Conservation (phyloP, 2,329 filamentous ascomycete species). For the Exophiala viscosa region DNA sequence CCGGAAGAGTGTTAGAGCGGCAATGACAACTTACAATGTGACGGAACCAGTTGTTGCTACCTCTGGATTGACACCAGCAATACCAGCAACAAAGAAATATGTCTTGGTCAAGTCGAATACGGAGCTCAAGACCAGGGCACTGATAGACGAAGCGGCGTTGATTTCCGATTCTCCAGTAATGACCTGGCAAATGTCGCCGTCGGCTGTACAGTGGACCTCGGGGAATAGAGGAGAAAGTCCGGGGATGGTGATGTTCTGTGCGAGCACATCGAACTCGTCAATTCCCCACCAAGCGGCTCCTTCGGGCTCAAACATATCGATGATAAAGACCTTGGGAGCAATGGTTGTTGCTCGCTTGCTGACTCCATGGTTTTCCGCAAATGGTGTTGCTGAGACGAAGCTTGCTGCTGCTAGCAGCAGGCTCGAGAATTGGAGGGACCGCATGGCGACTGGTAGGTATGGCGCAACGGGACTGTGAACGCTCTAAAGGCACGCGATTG, state of each 20-base stretch:
- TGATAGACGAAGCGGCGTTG: slow-evolving; percentile 67
- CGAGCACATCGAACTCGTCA: slow-evolving; percentile 54
- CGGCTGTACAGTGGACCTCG: slow-evolving; percentile 59
- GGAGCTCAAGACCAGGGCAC: slow-evolving; percentile 59
- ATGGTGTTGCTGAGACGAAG: slow-evolving; percentile 1
- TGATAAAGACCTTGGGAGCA: slow-evolving; percentile 41
- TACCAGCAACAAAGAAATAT: slow-evolving; percentile 70
- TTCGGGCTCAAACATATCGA: slow-evolving; percentile 58
- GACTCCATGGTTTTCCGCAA: slow-evolving; percentile 1
- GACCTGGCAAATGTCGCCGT: slow-evolving; percentile 63
- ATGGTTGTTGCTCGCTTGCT: slow-evolving; percentile 7
- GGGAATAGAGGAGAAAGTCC: slow-evolving; percentile 65
- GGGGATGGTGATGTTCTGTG: slow-evolving; percentile 55
- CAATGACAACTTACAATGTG: slow-evolving; percentile 45
- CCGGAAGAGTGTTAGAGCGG: too few relatives aligned
- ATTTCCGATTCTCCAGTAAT: slow-evolving; percentile 58
- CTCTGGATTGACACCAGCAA: slow-evolving; percentile 70
- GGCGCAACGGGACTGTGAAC: not conserved
- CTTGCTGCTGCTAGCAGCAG: slow-evolving; percentile 7
- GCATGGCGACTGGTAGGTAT: slow-evolving; percentile 3
- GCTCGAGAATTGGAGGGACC: not conserved
- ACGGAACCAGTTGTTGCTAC: slow-evolving; percentile 63
- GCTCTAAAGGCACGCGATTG: slow-evolving; percentile 5
- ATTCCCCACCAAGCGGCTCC: slow-evolving; percentile 60
- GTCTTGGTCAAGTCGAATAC: slow-evolving; percentile 62